Evolutionary conservation across 345 rosid genomes (phyloP).

Genomic region (Melastoma malabathricum): DNA sequence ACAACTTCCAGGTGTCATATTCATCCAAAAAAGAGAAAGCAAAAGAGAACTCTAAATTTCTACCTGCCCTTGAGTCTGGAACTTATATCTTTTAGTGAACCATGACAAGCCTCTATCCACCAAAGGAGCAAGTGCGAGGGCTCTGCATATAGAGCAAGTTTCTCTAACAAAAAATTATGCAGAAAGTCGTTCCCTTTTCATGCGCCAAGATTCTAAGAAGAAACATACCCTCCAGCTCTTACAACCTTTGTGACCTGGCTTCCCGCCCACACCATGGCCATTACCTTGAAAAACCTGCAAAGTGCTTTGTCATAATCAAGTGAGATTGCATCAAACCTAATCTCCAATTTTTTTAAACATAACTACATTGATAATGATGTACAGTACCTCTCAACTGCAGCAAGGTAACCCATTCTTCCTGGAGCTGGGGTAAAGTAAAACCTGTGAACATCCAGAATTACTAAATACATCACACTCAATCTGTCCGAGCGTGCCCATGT

Average conservation of each 20-base stretch:
- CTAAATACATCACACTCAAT: background rate
- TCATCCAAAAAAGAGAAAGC: background rate
- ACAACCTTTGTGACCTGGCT: conserved; percentile 86
- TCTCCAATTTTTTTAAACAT: background rate
- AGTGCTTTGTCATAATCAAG: conserved; percentile 6
- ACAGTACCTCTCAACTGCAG: conserved; percentile 57
- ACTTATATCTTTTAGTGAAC: conserved; percentile 59
- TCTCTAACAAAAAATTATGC: no score
- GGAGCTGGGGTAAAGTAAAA: conserved; percentile 80
- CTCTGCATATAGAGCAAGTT: conserved; percentile 30
- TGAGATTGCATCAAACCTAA: conserved; percentile 5
- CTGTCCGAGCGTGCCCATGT: background rate
- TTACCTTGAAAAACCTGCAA: conserved; percentile 71
- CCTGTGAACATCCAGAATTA: conserved; percentile 23
- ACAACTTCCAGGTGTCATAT: background rate
- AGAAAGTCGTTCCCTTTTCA: no score
- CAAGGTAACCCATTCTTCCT: conserved; percentile 65
- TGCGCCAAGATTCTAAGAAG: conserved; percentile 4
- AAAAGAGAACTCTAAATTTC: background rate
- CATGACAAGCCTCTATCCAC: conserved; percentile 75
- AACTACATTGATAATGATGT: no score
- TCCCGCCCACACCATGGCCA: conserved; percentile 99
- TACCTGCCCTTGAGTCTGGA: conserved; percentile 69
- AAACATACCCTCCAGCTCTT: conserved; percentile 78
- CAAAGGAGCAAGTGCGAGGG: conserved; percentile 83